Percentiles rank a stretch among this genome's conserved stretches.
Conservation (phyloP, 331 rosid genomes). For the Acacia concinna region DNA sequence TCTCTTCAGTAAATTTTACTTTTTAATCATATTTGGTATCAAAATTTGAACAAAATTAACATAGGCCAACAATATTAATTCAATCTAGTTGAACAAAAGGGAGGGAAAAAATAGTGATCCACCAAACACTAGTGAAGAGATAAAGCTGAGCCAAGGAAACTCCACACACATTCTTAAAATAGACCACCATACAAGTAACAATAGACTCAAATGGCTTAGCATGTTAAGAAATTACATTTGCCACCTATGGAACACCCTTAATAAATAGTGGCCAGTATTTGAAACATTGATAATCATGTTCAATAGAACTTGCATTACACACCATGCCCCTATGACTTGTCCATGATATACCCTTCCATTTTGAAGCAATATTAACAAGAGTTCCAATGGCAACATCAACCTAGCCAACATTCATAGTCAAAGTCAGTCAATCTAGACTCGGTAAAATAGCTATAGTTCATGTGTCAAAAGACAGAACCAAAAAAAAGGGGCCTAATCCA, state of each 20-base stretch:
- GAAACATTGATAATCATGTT: constrained; percentile 11
- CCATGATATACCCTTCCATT: constrained; percentile 79
- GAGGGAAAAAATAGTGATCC: background rate
- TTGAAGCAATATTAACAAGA: constrained; percentile 43
- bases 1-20: background rate
- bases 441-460: background rate
- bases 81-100: background rate
- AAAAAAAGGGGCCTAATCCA: too few relatives aligned
- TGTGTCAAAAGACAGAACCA: background rate
- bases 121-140: background rate
- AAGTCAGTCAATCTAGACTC: background rate
- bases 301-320: constrained; percentile 27
- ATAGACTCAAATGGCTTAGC: background rate
- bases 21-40: constrained; percentile 17
- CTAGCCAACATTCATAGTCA: constrained; percentile 39
- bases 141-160: background rate
- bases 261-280: background rate
- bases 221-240: constrained; percentile 4
- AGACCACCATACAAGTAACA: background rate
- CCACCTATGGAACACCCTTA: too few relatives aligned
- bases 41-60: constrained; percentile 3
- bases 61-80: background rate
- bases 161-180: constrained; percentile 24
- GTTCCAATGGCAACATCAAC: constrained; percentile 56
- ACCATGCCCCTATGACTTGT: constrained; percentile 89